These are phyloP conservation scores for Fusarium sp. DNA, from an alignment of 2,329 filamentous ascomycete species.

Conservation along the genomic window DNA sequence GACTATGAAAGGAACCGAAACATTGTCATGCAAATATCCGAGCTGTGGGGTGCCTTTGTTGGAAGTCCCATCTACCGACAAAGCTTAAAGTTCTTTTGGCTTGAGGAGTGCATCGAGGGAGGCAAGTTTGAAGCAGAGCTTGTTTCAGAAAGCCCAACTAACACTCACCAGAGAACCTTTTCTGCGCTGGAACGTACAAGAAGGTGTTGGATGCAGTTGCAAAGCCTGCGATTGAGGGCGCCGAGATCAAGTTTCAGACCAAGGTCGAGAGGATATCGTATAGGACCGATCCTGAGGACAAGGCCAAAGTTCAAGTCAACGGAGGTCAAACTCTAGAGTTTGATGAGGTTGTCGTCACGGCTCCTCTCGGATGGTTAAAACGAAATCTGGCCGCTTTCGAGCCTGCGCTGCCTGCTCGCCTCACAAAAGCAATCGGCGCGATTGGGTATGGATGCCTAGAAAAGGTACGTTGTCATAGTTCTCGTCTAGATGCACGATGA, in stretches of 20 bases:
- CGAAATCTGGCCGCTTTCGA: constrained; percentile 68
- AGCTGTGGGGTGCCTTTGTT: constrained; percentile 79
- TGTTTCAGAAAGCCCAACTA: not conserved
- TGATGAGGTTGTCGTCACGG: constrained; percentile 76
- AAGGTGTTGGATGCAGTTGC: constrained; percentile 70
- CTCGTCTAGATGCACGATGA: not conserved
- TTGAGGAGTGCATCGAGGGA: constrained; percentile 82
- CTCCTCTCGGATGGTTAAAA: constrained; percentile 77
- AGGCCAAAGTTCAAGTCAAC: constrained; percentile 59
- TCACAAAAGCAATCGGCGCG: constrained; percentile 71
- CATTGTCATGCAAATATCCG: constrained; percentile 65
- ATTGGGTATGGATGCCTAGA: constrained; percentile 79
- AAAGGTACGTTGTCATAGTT: constrained; percentile 62
- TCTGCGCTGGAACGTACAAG: constrained; percentile 70
- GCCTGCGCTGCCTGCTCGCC: constrained; percentile 68
- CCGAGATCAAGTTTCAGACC: constrained; percentile 65
- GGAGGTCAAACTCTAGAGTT: constrained; percentile 63
- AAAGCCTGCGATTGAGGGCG: constrained; percentile 65
- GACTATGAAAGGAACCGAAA: constrained; percentile 56
- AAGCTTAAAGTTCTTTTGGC: constrained; percentile 81
- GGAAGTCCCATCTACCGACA: constrained; percentile 73
- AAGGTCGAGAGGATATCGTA: constrained; percentile 59
- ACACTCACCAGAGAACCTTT: constrained; percentile 64
- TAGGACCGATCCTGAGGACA: constrained; percentile 44
- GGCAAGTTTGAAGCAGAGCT: constrained; percentile 53